Conservation (phyloP, 1,284 basidiomycete species). For the Schizophyllum amplum region DNA sequence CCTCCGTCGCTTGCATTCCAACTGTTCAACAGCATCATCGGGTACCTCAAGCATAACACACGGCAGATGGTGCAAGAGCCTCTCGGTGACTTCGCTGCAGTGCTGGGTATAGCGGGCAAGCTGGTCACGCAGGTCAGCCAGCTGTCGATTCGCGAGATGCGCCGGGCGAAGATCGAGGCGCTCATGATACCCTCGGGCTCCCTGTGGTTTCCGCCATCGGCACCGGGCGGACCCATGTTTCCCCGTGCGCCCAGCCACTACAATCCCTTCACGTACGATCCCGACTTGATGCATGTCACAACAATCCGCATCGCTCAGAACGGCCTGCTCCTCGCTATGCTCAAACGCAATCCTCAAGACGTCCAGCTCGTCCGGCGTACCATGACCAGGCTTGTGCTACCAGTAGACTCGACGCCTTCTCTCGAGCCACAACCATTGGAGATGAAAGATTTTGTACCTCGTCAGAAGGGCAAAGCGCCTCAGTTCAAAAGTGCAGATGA, state of each 20-base stretch:
- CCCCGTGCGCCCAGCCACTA: conserved; percentile 39
- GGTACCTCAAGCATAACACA: conserved; percentile 56
- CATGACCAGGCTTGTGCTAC: conserved; percentile 54
- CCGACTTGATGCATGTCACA: conserved; percentile 40
- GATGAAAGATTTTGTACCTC: conserved; percentile 30
- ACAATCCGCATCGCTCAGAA: conserved; percentile 70
- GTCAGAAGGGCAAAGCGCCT: conserved; percentile 9
- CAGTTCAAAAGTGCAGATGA: conserved; percentile 14
- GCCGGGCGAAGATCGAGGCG: conserved; percentile 65
- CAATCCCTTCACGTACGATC: background rate
- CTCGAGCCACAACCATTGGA: conserved; percentile 27
- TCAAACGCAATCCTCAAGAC: conserved; percentile 64
- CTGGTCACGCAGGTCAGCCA: conserved; percentile 60
- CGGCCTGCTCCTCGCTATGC: conserved; percentile 54
- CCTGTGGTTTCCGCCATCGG: conserved; percentile 52
- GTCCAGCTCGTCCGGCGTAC: conserved; percentile 66
- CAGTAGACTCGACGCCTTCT: conserved; percentile 30
- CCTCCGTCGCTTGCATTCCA: conserved; percentile 64
- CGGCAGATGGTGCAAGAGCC: conserved; percentile 35
- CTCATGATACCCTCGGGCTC: conserved; percentile 65
- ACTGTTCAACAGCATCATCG: conserved; percentile 63
- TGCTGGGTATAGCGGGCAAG: conserved; percentile 49
- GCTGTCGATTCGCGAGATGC: conserved; percentile 66
- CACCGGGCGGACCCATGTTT: conserved; percentile 52
- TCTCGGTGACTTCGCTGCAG: conserved; percentile 44